These are phyloP conservation scores for Mortierella sp. DNA, from an alignment of 371 early-diverging fungal species.

Conservation along the genomic window DNA sequence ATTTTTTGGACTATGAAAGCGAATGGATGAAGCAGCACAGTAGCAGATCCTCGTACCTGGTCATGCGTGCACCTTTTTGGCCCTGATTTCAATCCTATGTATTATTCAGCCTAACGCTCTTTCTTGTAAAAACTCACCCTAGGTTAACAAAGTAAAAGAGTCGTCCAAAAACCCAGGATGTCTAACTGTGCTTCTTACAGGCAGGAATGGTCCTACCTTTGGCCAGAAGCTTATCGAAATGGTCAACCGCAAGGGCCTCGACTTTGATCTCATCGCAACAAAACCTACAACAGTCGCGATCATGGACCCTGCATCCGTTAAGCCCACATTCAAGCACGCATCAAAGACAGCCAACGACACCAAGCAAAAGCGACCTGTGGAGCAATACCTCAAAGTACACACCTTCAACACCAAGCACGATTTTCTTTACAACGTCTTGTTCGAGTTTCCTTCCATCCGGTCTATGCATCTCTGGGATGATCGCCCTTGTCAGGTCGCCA, in stretches of 20 bases:
- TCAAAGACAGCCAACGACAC: neutral
- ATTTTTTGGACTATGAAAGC: too few relatives aligned
- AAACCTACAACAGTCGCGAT: slow-evolving; percentile 51
- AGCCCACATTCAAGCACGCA: neutral
- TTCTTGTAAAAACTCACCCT: neutral
- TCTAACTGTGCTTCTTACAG: slow-evolving; percentile 45
- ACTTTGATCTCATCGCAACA: slow-evolving; percentile 48
- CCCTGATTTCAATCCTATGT: neutral
- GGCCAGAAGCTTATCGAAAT: slow-evolving; percentile 34
- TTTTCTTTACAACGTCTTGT: slow-evolving; percentile 47
- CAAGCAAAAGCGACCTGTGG: slow-evolving; percentile 6
- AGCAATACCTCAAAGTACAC: slow-evolving; percentile 44
- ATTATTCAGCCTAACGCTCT: neutral
- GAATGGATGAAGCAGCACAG: too few relatives aligned
- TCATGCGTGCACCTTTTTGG: too few relatives aligned
- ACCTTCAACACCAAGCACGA: slow-evolving; percentile 53
- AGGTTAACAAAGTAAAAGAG: slow-evolving; percentile 38
- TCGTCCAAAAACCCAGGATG: slow-evolving; percentile 38
- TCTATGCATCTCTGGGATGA: slow-evolving; percentile 51
- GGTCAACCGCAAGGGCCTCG: slow-evolving; percentile 28
- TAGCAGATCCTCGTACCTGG: too few relatives aligned
- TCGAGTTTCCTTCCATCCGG: slow-evolving; percentile 36
- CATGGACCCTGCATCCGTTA: neutral
- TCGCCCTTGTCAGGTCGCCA: slow-evolving; percentile 43
- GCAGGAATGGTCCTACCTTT: slow-evolving; percentile 48